Evolutionary conservation across 2,329 filamentous ascomycete species (phyloP).

Genomic region (Trichophyton verrucosum): DNA sequence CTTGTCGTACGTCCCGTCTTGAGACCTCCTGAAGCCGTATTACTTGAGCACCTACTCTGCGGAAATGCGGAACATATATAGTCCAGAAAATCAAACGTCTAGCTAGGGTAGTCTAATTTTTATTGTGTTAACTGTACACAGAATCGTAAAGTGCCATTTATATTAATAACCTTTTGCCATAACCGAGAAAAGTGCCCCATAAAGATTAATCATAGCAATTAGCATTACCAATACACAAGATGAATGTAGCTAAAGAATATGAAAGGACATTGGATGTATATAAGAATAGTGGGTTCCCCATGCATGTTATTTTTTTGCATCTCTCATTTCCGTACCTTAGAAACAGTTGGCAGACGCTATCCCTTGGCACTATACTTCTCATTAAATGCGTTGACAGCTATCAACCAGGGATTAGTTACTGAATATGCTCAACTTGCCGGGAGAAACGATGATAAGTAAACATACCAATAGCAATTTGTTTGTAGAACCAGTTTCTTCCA

Average conservation of each 20-base stretch:
- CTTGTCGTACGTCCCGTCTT: background rate
- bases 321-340: background rate
- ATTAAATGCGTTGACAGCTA: slow-evolving; percentile 54
- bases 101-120: background rate
- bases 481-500: slow-evolving; percentile 53
- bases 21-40: background rate
- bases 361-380: slow-evolving; percentile 54
- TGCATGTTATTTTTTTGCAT: background rate
- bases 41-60: background rate
- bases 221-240: background rate
- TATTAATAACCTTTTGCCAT: background rate
- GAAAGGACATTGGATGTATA: background rate
- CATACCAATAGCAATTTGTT: slow-evolving; percentile 49
- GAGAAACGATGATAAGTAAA: slow-evolving; percentile 6
- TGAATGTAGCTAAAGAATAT: background rate
- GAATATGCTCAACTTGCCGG: background rate
- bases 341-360: slow-evolving; percentile 15
- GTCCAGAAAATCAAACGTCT: background rate
- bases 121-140: background rate
- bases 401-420: background rate
- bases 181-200: background rate
- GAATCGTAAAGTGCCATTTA: background rate
- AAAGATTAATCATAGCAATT: background rate
- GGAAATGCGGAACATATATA: background rate
- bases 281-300: background rate